Conservation (phyloP, 2,329 filamentous ascomycete genomes). For the Paramyrothecium roridum region DNA sequence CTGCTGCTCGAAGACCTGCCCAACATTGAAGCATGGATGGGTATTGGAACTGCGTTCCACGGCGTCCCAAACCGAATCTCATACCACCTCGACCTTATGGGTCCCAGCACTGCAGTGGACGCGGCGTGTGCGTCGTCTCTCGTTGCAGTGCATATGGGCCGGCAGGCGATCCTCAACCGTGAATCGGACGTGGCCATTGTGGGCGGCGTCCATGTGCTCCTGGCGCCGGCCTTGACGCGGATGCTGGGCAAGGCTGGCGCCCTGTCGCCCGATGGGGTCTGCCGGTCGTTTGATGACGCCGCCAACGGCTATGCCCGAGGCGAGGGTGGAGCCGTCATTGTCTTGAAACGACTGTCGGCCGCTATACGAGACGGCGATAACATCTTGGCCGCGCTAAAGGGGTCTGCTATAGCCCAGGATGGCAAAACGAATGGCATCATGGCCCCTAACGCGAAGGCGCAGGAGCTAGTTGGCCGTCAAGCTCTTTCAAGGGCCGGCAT, state of each 20-base stretch:
- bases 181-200: constrained; percentile 1
- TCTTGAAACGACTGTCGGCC: constrained; percentile 38
- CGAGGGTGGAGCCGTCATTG: constrained; percentile 40
- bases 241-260: constrained; percentile 5
- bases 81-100: constrained; percentile 1
- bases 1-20: constrained; percentile 5
- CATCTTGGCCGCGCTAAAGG: constrained; percentile 3
- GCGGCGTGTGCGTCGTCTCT: constrained; percentile 1
- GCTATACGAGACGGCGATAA: constrained; percentile 28
- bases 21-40: constrained; percentile 7
- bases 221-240: neutral
- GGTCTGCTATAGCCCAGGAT: neutral
- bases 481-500: neutral
- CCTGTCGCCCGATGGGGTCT: constrained; percentile 3
- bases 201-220: constrained; percentile 1
- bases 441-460: neutral
- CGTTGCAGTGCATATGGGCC: constrained; percentile 1
- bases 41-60: constrained; percentile 2
- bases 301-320: constrained; percentile 48
- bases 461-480: neutral
- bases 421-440: constrained; percentile 2
- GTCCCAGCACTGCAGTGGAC: neutral
- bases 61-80: constrained; percentile 2
- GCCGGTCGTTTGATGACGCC: constrained; percentile 18
- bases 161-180: neutral